Evolutionary conservation across 1,284 basidiomycete species (phyloP).

Genomic region (Marasmius sp.): DNA sequence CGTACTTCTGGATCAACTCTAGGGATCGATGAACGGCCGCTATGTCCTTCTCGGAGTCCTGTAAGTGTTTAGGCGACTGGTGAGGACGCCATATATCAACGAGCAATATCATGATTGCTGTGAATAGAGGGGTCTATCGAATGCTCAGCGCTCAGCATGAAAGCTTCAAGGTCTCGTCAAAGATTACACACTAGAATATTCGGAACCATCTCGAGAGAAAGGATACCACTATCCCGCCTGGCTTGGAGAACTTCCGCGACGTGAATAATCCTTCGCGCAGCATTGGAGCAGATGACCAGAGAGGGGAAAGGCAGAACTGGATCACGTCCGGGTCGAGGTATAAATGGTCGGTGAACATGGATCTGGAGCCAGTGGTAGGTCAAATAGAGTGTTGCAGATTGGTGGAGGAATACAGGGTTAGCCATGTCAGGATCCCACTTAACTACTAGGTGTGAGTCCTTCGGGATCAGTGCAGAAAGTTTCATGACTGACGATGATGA

Average conservation of each 20-base stretch:
- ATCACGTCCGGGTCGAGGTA: constrained; percentile 34
- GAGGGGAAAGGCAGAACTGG: constrained; percentile 37
- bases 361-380: constrained; percentile 45
- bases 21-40: too few species aligned
- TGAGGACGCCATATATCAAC: too few species aligned
- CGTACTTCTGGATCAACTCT: too few species aligned
- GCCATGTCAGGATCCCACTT: neutral
- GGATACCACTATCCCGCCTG: too few species aligned
- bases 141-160: too few species aligned
- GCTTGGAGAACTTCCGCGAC: constrained; percentile 30
- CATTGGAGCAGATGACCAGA: constrained; percentile 51
- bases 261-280: constrained; percentile 44
- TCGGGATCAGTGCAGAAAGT: neutral
- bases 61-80: too few species aligned
- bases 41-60: too few species aligned
- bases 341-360: constrained; percentile 51
- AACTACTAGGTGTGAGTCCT: neutral
- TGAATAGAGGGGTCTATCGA: too few species aligned
- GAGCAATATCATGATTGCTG: too few species aligned
- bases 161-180: too few species aligned
- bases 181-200: too few species aligned
- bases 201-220: too few species aligned
- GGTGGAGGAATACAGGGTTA: constrained; percentile 2
- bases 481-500: constrained; percentile 29
- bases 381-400: neutral